These are phyloP conservation scores for Pythium sp. DNA, from an alignment of 352 stramenopile genomes.

Conservation along the genomic window DNA sequence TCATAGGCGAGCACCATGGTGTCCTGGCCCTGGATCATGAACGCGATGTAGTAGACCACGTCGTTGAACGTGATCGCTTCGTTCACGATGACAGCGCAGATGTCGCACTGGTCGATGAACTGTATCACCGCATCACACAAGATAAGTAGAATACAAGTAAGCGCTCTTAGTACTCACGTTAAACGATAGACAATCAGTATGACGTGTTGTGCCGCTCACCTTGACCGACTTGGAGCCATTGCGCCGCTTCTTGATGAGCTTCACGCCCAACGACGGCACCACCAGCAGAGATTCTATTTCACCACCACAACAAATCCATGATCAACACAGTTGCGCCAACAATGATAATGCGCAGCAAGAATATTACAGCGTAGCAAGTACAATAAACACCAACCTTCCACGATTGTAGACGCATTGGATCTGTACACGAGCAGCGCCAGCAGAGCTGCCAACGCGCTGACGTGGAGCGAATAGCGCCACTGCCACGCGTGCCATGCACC, in stretches of 20 bases:
- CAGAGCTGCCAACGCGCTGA: not conserved
- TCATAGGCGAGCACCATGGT: constrained; percentile 79
- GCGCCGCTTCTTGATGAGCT: constrained; percentile 54
- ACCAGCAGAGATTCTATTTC: constrained; percentile 70
- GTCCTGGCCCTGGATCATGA: constrained; percentile 65
- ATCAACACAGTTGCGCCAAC: not conserved
- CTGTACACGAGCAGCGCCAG: constrained; percentile 9
- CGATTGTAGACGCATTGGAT: not conserved
- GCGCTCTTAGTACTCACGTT: no score
- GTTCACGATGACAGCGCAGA: constrained; percentile 77
- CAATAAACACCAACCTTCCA: constrained; percentile 8
- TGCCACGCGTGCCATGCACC: constrained; percentile 22
- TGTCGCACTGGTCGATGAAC: constrained; percentile 45
- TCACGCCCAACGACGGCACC: constrained; percentile 68
- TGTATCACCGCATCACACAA: not conserved
- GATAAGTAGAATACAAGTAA: not conserved
- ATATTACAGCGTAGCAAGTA: not conserved
- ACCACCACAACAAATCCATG: not conserved
- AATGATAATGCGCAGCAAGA: not conserved
- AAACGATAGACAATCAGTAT: not conserved
- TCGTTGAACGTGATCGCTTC: constrained; percentile 78
- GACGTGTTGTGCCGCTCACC: constrained; percentile 14
- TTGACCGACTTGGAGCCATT: constrained; percentile 38
- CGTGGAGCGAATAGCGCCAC: not conserved
- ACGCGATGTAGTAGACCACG: constrained; percentile 80